Evolutionary conservation across 2,329 filamentous ascomycete species (phyloP).

Genomic region (Sphaceloma murrayae): DNA sequence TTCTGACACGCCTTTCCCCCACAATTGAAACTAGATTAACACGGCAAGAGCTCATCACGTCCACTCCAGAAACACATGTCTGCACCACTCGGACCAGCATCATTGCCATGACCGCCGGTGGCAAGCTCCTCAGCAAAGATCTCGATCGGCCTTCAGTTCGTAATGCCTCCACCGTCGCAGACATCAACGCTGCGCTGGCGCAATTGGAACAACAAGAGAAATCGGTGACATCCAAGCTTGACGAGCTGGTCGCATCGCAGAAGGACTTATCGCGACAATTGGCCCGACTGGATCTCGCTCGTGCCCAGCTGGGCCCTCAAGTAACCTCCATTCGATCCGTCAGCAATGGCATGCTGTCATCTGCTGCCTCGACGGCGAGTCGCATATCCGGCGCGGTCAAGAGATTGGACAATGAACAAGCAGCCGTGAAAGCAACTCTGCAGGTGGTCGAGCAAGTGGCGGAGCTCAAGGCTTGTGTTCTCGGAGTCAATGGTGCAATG

Average conservation of each 20-base stretch:
- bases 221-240: constrained; percentile 61
- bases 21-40: too few species aligned
- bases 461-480: constrained; percentile 91
- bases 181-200: constrained; percentile 68
- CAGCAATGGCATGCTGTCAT: constrained; percentile 81
- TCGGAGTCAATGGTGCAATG: constrained; percentile 93
- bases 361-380: constrained; percentile 74
- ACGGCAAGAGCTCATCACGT: background rate
- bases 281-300: constrained; percentile 75
- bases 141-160: constrained; percentile 41
- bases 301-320: constrained; percentile 79
- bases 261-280: constrained; percentile 80
- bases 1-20: too few species aligned
- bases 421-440: constrained; percentile 79
- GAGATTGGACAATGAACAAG: constrained; percentile 81
- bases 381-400: constrained; percentile 81
- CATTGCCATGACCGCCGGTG: constrained; percentile 12
- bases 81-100: background rate
- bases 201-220: constrained; percentile 68
- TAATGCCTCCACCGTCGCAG: constrained; percentile 63
- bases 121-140: background rate
- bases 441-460: constrained; percentile 91
- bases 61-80: background rate
- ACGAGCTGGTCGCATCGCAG: constrained; percentile 70
- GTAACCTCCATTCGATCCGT: constrained; percentile 73